Percentiles rank a stretch among this genome's conserved stretches.
These are phyloP conservation scores for Aspergillus niger DNA, from an alignment of 2,329 filamentous ascomycete species.

Conservation along the genomic window DNA sequence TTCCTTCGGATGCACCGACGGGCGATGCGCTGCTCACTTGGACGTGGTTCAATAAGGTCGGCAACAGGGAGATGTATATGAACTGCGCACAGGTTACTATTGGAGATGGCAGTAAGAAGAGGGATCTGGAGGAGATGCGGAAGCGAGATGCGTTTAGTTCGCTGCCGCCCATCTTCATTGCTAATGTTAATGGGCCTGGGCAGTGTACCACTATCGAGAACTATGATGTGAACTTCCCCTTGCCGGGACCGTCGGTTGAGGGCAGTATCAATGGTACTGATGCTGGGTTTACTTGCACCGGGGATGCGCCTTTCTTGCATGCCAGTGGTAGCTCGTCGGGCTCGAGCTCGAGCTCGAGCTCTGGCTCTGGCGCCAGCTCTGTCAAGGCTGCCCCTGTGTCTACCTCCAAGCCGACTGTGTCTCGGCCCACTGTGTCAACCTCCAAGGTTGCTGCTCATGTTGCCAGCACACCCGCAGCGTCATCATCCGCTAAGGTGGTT, in stretches of 20 bases:
- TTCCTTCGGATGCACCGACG: constrained; percentile 65
- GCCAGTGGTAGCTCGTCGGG: constrained; percentile 9
- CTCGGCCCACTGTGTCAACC: background rate
- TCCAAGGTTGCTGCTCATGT: background rate
- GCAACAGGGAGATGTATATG: constrained; percentile 86
- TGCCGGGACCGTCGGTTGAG: constrained; percentile 61
- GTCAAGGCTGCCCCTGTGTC: background rate
- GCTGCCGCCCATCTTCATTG: constrained; percentile 70
- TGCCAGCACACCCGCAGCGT: background rate
- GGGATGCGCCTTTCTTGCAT: constrained; percentile 34
- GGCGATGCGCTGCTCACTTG: constrained; percentile 68
- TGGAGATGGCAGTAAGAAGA: constrained; percentile 23
- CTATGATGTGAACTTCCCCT: constrained; percentile 64
- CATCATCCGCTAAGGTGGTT: constrained; percentile 15
- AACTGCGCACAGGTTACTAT: constrained; percentile 75
- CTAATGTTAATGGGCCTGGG: constrained; percentile 61
- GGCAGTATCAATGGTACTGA: constrained; percentile 33
- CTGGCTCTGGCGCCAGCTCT: background rate
- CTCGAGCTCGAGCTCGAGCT: constrained; percentile 1
- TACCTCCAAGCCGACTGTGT: too few relatives aligned
- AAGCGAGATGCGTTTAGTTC: constrained; percentile 32
- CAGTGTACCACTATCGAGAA: constrained; percentile 60
- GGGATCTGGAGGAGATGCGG: constrained; percentile 12
- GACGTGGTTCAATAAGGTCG: constrained; percentile 75
- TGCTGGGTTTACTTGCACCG: constrained; percentile 36